These are phyloP conservation scores for Dothistroma pini DNA, from an alignment of 2,329 filamentous ascomycete genomes.

Conservation along the genomic window DNA sequence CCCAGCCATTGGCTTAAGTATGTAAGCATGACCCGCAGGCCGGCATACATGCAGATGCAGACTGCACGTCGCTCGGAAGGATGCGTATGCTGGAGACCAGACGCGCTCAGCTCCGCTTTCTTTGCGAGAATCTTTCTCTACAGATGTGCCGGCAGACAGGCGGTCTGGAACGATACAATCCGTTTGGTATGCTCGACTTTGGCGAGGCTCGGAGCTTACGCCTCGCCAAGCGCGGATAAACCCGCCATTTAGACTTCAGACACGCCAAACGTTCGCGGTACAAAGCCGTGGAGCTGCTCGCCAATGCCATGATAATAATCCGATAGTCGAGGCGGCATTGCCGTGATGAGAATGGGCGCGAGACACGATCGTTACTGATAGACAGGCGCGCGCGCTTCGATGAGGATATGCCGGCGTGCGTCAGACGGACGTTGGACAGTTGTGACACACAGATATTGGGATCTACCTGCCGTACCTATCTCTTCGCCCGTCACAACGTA, in stretches of 20 bases:
- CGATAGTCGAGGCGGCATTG: background rate
- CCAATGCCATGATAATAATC: background rate
- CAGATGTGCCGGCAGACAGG: background rate
- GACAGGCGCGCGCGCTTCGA: background rate
- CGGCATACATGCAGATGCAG: background rate
- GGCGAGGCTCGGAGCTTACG: background rate
- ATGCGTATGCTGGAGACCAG: background rate
- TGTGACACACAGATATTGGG: background rate
- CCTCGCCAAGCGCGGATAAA: background rate
- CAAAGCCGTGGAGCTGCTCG: background rate
- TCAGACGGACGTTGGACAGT: background rate
- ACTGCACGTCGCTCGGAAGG: background rate
- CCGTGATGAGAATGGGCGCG: background rate
- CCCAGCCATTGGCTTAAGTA: background rate
- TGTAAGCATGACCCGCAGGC: background rate
- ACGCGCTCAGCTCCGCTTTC: background rate
- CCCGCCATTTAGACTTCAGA: background rate
- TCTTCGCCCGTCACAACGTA: background rate
- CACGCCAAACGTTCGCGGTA: background rate
- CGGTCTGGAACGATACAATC: background rate
- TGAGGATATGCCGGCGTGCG: background rate
- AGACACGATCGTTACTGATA: background rate
- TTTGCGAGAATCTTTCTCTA: background rate
- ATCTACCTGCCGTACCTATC: background rate
- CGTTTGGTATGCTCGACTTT: background rate